Base-by-base conservation (phyloP, 2,329 filamentous ascomycete genomes). In the Cryphonectria japonica region DNA sequence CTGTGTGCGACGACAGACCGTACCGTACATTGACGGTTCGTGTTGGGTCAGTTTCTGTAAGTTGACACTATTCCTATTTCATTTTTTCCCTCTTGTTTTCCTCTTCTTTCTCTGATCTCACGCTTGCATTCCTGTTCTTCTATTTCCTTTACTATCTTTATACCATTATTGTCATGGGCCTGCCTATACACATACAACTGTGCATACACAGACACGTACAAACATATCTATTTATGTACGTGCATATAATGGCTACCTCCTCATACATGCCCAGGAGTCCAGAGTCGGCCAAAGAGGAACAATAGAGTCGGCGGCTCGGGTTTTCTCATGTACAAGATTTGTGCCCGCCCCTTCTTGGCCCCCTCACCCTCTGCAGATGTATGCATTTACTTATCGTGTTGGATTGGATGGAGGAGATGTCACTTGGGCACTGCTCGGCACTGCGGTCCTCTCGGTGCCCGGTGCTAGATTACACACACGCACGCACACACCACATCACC, bases 361-460 rank as follows among this genome's bases (percentile, higher is more conserved):
- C 59, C 22, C 16, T 13, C 9, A 4, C 57, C n/a, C 4, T 29
- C n/a, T 57, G 54, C 26, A 32, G 54, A 59, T n/a, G n/a, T 32
- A 19, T 34, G 19, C 26, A 54, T 9, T 50, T 50, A n/a, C 46
- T 22, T 29, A 29, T 26, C 54, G 26, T 26, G 14, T 19, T 32
- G 29, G 29, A 59, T 13, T 59, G 54, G 54, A n/a, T 32, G 29
- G 19, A n/a, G 46, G 9, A 32, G 54, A 32, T 32, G 26, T 59
- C 22, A 50, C 46, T 50, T 50, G 16, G 37, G 37, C 52, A 57
- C 26, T 57, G 26, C 13, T 59, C 54, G 54, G 54, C 54, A 32
- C 54, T 59, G 29, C 54, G 54, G 54, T 32, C 26, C 16, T 34
- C 54, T 59, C 54, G 54, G 54, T 59, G 54, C 54, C 54, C 54